Evolutionary conservation across 2,329 filamentous ascomycete genomes (phyloP).

Genomic region (Ophiostoma sp.): DNA sequence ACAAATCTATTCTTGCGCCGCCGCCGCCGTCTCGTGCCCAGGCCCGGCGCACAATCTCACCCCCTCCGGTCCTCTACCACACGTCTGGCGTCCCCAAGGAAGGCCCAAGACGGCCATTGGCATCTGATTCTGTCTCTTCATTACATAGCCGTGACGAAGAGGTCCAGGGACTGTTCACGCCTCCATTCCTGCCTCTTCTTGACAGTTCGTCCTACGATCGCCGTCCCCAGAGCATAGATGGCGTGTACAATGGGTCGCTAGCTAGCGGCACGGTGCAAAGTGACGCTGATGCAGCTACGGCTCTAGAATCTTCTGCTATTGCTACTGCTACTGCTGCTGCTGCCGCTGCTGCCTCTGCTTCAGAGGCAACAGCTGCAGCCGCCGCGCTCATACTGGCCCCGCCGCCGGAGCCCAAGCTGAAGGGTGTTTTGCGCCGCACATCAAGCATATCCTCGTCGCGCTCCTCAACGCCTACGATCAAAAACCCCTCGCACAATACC

Average conservation of each 20-base stretch:
- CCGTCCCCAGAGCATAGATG: constrained; percentile 25
- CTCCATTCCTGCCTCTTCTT: constrained; percentile 57
- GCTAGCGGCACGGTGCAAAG: background rate
- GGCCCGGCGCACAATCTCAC: constrained; percentile 31
- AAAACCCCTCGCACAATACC: background rate
- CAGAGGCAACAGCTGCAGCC: constrained; percentile 23
- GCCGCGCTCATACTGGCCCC: constrained; percentile 14
- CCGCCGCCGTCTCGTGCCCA: constrained; percentile 25
- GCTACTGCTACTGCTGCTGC: constrained; percentile 19
- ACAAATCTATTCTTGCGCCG: constrained; percentile 23
- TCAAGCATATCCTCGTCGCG: constrained; percentile 42
- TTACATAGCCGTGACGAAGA: constrained; percentile 47
- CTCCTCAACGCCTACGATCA: constrained; percentile 13
- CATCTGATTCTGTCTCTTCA: constrained; percentile 24
- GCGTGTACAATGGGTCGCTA: background rate
- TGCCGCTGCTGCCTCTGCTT: constrained; percentile 15
- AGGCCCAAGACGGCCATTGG: constrained; percentile 30
- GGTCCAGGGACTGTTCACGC: constrained; percentile 59
- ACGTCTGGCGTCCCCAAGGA: constrained; percentile 37
- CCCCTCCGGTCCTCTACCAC: constrained; percentile 40
- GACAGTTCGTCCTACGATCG: constrained; percentile 38
- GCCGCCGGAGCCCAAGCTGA: constrained; percentile 39
- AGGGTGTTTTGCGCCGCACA: constrained; percentile 55
- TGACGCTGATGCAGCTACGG: constrained; percentile 20
- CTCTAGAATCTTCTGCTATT: background rate